These are phyloP conservation scores for Candida fluviatilis DNA, from an alignment of 805 yeast species.

Conservation along the genomic window DNA sequence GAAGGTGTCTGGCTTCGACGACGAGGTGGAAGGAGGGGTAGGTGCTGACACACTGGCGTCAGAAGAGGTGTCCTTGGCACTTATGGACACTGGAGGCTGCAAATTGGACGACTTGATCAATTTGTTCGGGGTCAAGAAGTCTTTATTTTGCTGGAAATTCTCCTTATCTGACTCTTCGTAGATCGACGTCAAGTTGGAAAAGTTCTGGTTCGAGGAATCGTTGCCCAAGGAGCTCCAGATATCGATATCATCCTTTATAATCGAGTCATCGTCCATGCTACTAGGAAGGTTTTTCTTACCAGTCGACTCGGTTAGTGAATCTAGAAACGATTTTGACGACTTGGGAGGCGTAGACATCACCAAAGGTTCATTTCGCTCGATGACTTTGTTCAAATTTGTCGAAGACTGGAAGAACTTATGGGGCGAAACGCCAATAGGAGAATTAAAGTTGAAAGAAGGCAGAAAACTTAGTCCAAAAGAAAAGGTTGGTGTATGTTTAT, in stretches of 20 bases:
- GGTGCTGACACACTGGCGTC: background rate
- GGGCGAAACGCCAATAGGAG: conserved; percentile 36
- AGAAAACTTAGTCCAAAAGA: conserved; percentile 37
- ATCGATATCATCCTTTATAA: conserved; percentile 3
- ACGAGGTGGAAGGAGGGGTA: background rate
- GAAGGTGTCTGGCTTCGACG: background rate
- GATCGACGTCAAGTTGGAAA: conserved; percentile 19
- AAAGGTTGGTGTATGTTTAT: conserved; percentile 26
- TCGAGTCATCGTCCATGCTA: conserved; percentile 1
- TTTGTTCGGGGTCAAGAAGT: conserved; percentile 33
- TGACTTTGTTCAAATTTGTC: conserved; percentile 12
- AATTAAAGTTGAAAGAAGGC: conserved; percentile 40
- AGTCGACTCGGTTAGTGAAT: conserved; percentile 1
- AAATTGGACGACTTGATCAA: conserved; percentile 11
- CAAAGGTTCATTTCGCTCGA: background rate
- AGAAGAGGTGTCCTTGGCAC: background rate
- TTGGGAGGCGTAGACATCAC: background rate
- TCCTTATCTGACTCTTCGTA: conserved; percentile 16
- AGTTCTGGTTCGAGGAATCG: conserved; percentile 7
- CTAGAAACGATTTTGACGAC: conserved; percentile 4
- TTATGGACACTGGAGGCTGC: background rate
- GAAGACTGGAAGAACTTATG: conserved; percentile 27
- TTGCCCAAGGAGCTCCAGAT: conserved; percentile 4
- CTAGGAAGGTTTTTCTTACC: background rate
- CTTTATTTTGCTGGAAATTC: background rate